phyloP scores from a whole-genome alignment of 768 basidiomycete species.

The Hygrocybe punicea region DNA sequence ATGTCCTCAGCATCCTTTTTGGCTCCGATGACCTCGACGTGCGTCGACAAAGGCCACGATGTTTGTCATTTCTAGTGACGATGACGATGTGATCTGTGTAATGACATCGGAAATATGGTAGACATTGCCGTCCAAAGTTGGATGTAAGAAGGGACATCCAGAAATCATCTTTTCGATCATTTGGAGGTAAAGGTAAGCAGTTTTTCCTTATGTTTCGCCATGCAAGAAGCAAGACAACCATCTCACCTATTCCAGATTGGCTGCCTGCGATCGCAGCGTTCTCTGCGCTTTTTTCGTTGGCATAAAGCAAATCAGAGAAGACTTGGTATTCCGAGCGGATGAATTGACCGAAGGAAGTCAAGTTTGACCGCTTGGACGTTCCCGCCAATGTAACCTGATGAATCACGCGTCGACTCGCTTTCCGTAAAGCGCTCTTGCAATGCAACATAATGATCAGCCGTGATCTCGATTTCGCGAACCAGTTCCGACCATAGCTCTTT shows the following conservation, averaged over 20 bases:
- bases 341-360: neutral
- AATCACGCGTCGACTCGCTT: neutral
- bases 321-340: neutral
- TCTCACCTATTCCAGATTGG: constrained; percentile 2
- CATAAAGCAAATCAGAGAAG: neutral
- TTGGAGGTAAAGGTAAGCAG: constrained; percentile 3
- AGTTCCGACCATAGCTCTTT: neutral
- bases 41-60: constrained; percentile 1
- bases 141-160: constrained; percentile 1
- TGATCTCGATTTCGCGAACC: neutral
- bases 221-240: neutral
- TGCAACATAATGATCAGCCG: neutral
- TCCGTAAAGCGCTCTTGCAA: neutral
- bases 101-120: neutral
- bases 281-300: neutral
- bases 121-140: neutral
- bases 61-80: neutral
- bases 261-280: neutral
- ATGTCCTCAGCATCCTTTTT: no score
- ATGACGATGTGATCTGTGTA: neutral
- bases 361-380: neutral
- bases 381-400: neutral
- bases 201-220: neutral
- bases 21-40: no score
- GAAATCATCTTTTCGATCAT: neutral